phyloP scores from a whole-genome alignment of 164 flowering plant genomes.

The Cinnamomum chago region DNA sequence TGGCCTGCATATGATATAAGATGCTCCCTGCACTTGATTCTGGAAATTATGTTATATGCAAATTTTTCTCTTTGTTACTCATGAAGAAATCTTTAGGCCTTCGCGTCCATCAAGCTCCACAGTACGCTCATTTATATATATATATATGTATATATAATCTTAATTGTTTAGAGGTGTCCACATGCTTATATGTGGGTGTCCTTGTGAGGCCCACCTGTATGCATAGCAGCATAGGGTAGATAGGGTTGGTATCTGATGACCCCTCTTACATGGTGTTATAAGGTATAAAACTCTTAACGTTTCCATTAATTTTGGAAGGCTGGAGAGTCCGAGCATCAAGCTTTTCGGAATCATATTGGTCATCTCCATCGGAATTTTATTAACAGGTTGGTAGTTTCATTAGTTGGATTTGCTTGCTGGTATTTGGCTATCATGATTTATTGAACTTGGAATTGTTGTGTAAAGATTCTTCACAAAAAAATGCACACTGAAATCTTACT shows the following conservation, averaged over 20 bases:
- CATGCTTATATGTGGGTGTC: not conserved
- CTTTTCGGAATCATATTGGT: slow-evolving; percentile 80
- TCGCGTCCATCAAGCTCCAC: no score
- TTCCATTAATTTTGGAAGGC: slow-evolving; percentile 38
- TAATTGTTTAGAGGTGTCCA: not conserved
- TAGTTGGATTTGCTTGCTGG: not conserved
- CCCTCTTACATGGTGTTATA: not conserved
- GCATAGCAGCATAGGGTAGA: not conserved
- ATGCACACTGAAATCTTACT: not conserved
- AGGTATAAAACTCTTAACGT: not conserved
- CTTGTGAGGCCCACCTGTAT: not conserved
- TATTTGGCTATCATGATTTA: not conserved
- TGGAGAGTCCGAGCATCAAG: slow-evolving; percentile 91
- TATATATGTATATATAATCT: no score
- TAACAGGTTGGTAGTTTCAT: slow-evolving; percentile 56
- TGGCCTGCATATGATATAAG: not conserved
- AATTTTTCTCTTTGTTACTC: not conserved
- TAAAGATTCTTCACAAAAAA: not conserved
- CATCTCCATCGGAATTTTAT: slow-evolving; percentile 73
- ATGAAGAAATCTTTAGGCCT: not conserved
- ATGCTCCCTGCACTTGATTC: not conserved
- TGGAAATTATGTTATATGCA: not conserved
- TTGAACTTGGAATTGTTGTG: not conserved
- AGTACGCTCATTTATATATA: no score
- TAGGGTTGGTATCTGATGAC: not conserved